phyloP scores from a whole-genome alignment of 768 basidiomycete species.

The Lentinus brumalis region DNA sequence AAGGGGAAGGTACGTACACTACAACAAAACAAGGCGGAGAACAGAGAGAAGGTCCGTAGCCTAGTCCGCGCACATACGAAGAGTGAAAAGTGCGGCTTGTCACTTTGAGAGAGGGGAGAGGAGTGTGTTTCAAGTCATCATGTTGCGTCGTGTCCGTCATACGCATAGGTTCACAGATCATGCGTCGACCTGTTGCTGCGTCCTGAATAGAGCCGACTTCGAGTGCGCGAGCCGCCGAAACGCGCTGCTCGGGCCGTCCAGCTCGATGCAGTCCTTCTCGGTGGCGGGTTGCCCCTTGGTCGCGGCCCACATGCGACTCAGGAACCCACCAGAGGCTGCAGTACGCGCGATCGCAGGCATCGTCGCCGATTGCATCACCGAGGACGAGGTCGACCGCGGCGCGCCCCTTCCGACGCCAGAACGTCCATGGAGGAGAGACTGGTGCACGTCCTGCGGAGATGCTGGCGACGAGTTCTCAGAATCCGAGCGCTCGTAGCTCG shows the following conservation, averaged over 20 bases:
- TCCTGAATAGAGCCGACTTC: slow-evolving; percentile 46
- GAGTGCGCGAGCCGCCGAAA: slow-evolving; percentile 48
- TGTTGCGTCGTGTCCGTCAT: slow-evolving; percentile 5
- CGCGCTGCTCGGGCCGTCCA: slow-evolving; percentile 32
- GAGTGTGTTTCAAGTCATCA: slow-evolving; percentile 12
- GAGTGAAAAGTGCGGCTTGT: slow-evolving; percentile 5
- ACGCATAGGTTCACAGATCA: slow-evolving; percentile 7
- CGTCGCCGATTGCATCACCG: slow-evolving; percentile 19
- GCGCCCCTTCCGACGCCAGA: slow-evolving; percentile 31
- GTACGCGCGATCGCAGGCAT: slow-evolving; percentile 25
- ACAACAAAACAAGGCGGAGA: slow-evolving; percentile 3
- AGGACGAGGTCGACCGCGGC: slow-evolving; percentile 24
- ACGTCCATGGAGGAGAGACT: slow-evolving; percentile 12
- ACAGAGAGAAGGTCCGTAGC: slow-evolving; percentile 18
- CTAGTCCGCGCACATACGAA: slow-evolving; percentile 11
- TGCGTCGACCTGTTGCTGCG: slow-evolving; percentile 22
- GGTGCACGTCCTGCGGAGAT: slow-evolving; percentile 29
- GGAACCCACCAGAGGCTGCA: slow-evolving; percentile 47
- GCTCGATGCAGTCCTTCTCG: slow-evolving; percentile 23
- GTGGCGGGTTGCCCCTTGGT: slow-evolving; percentile 35
- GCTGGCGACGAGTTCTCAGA: slow-evolving; percentile 33
- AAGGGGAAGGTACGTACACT: slow-evolving; percentile 1
- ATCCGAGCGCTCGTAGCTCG: slow-evolving; percentile 6
- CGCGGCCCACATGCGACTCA: slow-evolving; percentile 77
- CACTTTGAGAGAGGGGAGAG: not conserved